These are phyloP conservation scores for Bolboschoenoplectus hybrid DNA, from an alignment of 202 grass and related monocot genomes.

Conservation along the genomic window DNA sequence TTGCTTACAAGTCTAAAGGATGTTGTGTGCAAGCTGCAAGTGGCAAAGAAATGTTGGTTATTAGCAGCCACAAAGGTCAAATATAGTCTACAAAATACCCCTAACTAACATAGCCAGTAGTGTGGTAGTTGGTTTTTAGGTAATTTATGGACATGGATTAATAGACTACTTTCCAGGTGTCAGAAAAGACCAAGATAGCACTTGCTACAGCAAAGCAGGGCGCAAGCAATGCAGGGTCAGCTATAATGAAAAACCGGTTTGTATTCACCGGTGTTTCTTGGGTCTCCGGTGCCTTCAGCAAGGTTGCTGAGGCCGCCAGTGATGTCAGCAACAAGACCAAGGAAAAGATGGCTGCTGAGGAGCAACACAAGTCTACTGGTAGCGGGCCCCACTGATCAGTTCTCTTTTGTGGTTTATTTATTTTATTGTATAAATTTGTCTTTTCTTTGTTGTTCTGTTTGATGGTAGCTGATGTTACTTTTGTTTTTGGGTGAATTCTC, in stretches of 20 bases:
- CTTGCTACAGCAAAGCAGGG: conserved; percentile 70
- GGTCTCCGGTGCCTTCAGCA: conserved; percentile 65
- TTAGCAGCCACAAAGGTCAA: neutral
- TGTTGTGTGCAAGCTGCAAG: conserved; percentile 30
- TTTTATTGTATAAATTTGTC: conserved; percentile 34
- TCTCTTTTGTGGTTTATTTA: conserved; percentile 1
- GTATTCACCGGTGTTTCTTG: conserved; percentile 73
- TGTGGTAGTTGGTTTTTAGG: conserved; percentile 26
- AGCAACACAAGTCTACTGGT: conserved; percentile 51
- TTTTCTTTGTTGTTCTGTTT: conserved; percentile 19
- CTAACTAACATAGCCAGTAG: neutral
- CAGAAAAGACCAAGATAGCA: conserved; percentile 82
- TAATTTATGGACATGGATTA: neutral
- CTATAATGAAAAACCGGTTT: conserved; percentile 81
- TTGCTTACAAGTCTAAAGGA: conserved; percentile 30
- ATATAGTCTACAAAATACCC: conserved; percentile 6
- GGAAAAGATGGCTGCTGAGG: conserved; percentile 74
- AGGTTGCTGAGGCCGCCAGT: conserved; percentile 62
- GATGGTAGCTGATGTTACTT: conserved; percentile 6
- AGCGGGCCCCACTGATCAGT: conserved; percentile 30
- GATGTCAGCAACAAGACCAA: conserved; percentile 83
- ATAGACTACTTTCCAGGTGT: conserved; percentile 55
- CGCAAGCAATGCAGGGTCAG: conserved; percentile 62
- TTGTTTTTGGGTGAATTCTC: conserved; percentile 8
- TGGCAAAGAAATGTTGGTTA: conserved; percentile 12